Percentiles rank a stretch among this genome's conserved stretches.
Conservation (phyloP, 768 basidiomycete species). For the Lactarius hatsudake region DNA sequence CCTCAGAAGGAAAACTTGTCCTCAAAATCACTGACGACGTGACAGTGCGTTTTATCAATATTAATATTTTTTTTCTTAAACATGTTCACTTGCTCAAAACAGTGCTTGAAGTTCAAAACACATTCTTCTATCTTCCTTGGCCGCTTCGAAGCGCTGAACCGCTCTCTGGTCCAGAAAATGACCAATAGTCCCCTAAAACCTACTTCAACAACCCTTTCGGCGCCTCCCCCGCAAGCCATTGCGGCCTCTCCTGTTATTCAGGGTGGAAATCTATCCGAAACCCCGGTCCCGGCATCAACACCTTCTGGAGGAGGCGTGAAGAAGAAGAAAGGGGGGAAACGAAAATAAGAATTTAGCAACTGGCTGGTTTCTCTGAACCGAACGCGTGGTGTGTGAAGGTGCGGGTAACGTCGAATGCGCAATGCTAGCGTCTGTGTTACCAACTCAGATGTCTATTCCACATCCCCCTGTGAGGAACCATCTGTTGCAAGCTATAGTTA, state of each 20-base stretch:
- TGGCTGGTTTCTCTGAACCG: not conserved
- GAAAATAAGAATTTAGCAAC: constrained; percentile 29
- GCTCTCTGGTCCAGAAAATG: constrained; percentile 84
- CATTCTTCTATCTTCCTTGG: constrained; percentile 93
- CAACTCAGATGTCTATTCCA: not conserved
- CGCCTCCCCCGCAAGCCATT: constrained; percentile 16
- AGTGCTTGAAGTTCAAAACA: constrained; percentile 98
- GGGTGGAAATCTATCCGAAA: constrained; percentile 13
- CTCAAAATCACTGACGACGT: constrained; percentile 92
- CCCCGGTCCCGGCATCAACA: constrained; percentile 33
- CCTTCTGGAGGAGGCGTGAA: constrained; percentile 60
- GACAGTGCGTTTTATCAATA: constrained; percentile 53
- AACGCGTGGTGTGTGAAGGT: not conserved
- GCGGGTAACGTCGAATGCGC: not conserved
- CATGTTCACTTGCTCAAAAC: not conserved
- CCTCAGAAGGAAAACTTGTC: constrained; percentile 81
- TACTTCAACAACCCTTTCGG: not conserved
- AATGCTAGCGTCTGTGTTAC: constrained; percentile 2
- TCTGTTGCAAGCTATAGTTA: not conserved
- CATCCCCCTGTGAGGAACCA: not conserved
- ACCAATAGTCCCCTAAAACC: constrained; percentile 50
- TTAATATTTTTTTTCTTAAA: not conserved
- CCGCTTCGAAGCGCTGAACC: constrained; percentile 91
- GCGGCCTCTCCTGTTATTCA: constrained; percentile 4
- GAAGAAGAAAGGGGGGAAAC: constrained; percentile 85